Conservation (phyloP, 306 rosid species). For the Quercus robur region DNA sequence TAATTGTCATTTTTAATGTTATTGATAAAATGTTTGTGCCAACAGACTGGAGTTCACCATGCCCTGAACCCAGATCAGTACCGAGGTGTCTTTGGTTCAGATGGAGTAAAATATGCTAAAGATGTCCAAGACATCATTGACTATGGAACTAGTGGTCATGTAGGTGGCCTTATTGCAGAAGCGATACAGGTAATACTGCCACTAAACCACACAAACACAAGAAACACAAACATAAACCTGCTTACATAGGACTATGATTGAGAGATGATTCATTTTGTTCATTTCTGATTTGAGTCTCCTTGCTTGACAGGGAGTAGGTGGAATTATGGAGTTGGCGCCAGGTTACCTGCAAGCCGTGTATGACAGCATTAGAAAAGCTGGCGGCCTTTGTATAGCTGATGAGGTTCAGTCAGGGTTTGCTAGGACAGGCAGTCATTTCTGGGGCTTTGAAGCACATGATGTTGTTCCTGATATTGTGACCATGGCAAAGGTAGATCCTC, state of each 20-base stretch:
- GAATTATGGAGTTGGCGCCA: slow-evolving; percentile 46
- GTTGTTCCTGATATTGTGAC: slow-evolving; percentile 49
- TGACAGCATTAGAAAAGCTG: slow-evolving; percentile 38
- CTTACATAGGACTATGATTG: background rate
- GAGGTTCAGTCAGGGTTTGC: slow-evolving; percentile 53
- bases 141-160: slow-evolving; percentile 43
- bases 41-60: slow-evolving; percentile 46
- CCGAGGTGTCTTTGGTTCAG: slow-evolving; percentile 43
- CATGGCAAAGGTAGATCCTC: slow-evolving; percentile 43
- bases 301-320: slow-evolving; percentile 48
- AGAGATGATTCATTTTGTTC: background rate
- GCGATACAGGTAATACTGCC: slow-evolving; percentile 37
- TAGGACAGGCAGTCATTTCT: slow-evolving; percentile 42
- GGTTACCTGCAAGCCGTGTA: slow-evolving; percentile 47
- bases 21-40: slow-evolving; percentile 11
- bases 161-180: slow-evolving; percentile 43
- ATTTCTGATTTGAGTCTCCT: slow-evolving; percentile 4
- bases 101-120: slow-evolving; percentile 38
- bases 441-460: slow-evolving; percentile 56
- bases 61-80: slow-evolving; percentile 46
- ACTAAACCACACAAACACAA: background rate
- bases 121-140: slow-evolving; percentile 44
- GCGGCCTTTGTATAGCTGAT: slow-evolving; percentile 48
- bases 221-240: background rate
- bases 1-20: background rate